These are phyloP conservation scores for Geoglossum glabrum DNA, from an alignment of 495 filamentous ascomycete species.

Conservation along the genomic window DNA sequence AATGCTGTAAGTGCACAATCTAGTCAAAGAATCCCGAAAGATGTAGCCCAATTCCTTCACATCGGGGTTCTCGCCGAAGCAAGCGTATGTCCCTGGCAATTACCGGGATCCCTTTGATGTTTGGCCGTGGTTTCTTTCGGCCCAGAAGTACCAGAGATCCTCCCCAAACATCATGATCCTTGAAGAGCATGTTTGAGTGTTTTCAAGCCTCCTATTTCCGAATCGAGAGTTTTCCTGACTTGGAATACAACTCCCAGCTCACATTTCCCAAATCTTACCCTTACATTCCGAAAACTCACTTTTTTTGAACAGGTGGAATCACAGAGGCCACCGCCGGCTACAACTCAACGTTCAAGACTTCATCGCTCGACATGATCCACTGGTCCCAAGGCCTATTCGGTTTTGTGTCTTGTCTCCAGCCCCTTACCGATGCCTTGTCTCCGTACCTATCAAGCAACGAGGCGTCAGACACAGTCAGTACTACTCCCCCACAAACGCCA, in stretches of 20 bases:
- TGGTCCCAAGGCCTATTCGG: constrained; percentile 31
- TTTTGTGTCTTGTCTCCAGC: constrained; percentile 22
- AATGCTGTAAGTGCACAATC: constrained; percentile 14
- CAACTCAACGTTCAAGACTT: constrained; percentile 21
- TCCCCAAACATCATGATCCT: neutral
- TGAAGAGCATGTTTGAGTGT: neutral
- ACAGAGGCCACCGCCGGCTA: constrained; percentile 26
- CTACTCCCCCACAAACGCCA: constrained; percentile 17
- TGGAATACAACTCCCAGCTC: neutral
- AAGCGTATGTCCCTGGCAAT: neutral
- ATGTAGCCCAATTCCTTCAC: constrained; percentile 1
- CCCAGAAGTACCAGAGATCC: neutral
- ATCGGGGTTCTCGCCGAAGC: neutral
- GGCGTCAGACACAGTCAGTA: neutral
- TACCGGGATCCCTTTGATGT: neutral
- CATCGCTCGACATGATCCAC: constrained; percentile 24
- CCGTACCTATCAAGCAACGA: constrained; percentile 3
- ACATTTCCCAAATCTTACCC: neutral
- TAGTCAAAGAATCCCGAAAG: neutral
- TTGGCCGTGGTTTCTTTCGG: neutral
- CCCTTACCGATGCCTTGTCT: constrained; percentile 14
- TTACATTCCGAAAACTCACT: neutral
- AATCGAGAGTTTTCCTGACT: neutral
- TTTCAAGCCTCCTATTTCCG: no score
- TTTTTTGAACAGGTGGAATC: constrained; percentile 17